Evolutionary conservation across 768 basidiomycete genomes (phyloP).

Genomic region (Suillus subalutaceus): DNA sequence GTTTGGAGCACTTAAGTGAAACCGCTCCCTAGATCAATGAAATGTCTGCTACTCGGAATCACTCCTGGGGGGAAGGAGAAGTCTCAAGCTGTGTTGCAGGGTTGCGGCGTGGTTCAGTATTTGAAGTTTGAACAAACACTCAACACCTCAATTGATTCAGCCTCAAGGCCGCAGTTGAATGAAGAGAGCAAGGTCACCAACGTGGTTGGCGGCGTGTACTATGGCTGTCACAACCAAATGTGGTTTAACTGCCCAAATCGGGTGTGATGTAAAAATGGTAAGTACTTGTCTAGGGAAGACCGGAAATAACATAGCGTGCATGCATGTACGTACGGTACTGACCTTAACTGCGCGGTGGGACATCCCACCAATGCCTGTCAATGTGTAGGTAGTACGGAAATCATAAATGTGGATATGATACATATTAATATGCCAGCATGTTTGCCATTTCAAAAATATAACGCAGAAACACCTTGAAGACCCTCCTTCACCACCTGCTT

Average conservation of each 20-base stretch:
- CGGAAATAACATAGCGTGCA: neutral
- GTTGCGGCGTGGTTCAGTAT: neutral
- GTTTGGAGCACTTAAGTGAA: neutral
- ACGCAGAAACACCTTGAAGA: slow-evolving; percentile 29
- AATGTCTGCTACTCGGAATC: neutral
- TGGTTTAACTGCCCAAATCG: no score
- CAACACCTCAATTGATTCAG: neutral
- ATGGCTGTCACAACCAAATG: no score
- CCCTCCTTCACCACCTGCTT: slow-evolving; percentile 51
- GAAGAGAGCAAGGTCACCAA: slow-evolving; percentile 4
- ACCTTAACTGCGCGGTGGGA: neutral
- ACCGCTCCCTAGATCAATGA: neutral
- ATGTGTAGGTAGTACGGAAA: neutral
- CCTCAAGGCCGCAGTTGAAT: slow-evolving; percentile 1
- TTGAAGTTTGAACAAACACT: neutral
- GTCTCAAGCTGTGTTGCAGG: neutral
- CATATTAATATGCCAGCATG: neutral
- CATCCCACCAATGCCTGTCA: neutral
- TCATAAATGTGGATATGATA: neutral
- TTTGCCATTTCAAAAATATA: slow-evolving; percentile 17
- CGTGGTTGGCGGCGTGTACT: neutral
- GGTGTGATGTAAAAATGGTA: no score
- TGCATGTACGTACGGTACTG: neutral
- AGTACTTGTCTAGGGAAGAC: neutral
- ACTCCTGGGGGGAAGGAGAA: neutral